Evolutionary conservation across 441 rosid species (phyloP).

Genomic region (Euphorbia celastroides): DNA sequence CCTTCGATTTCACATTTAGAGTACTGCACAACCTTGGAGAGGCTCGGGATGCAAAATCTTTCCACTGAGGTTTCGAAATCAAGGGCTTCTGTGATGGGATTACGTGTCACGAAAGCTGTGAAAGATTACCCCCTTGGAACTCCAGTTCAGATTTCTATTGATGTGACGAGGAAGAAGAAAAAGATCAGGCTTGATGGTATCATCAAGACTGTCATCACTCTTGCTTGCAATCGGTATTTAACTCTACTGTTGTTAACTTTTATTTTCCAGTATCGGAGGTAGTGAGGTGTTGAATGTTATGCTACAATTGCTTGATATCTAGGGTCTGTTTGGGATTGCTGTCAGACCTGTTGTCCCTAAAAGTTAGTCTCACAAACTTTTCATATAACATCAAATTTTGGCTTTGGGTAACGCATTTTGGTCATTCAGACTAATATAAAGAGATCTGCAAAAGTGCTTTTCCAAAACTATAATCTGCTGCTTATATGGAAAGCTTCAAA

Average conservation of each 20-base stretch:
- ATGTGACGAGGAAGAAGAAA: slow-evolving; percentile 65
- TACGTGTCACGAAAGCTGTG: slow-evolving; percentile 75
- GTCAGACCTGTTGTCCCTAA: too few relatives aligned
- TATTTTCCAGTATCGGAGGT: background rate
- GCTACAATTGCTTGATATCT: background rate
- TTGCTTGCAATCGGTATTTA: slow-evolving; percentile 68
- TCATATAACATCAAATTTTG: too few relatives aligned
- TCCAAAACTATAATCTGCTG: too few relatives aligned
- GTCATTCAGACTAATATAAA: too few relatives aligned
- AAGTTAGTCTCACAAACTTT: too few relatives aligned
- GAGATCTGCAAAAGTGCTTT: too few relatives aligned
- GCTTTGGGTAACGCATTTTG: too few relatives aligned
- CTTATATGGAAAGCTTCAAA: too few relatives aligned
- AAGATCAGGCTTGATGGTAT: slow-evolving; percentile 89
- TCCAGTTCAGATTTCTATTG: slow-evolving; percentile 84
- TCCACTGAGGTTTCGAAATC: slow-evolving; percentile 62
- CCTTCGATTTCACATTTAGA: slow-evolving; percentile 69
- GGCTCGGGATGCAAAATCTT: slow-evolving; percentile 71
- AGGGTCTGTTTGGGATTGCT: too few relatives aligned
- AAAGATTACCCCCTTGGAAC: slow-evolving; percentile 82
- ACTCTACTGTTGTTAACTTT: background rate
- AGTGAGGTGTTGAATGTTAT: background rate
- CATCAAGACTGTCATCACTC: slow-evolving; percentile 67
- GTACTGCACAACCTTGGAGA: slow-evolving; percentile 85
- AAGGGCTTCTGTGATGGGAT: slow-evolving; percentile 77